These are phyloP conservation scores for Melanomma pulvis-pyrius DNA, from an alignment of 495 filamentous ascomycete species.

Conservation along the genomic window DNA sequence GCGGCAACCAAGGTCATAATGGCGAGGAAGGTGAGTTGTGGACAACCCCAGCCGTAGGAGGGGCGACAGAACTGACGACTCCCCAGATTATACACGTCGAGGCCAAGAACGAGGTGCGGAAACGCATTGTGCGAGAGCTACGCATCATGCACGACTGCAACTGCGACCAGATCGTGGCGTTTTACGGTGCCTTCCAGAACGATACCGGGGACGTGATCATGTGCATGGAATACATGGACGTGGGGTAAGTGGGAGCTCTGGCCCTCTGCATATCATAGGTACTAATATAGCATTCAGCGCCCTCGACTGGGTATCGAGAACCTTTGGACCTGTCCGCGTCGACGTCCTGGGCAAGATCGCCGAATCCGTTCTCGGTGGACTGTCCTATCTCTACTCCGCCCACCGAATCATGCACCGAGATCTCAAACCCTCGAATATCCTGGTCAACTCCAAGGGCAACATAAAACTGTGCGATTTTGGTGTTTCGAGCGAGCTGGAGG, in stretches of 20 bases:
- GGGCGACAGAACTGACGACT: neutral
- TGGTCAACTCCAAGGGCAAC: conserved; percentile 88
- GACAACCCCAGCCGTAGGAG: neutral
- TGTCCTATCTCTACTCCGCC: conserved; percentile 90
- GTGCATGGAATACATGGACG: conserved; percentile 99
- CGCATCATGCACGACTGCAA: conserved; percentile 99
- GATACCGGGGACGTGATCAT: conserved; percentile 95
- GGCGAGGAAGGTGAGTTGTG: conserved; percentile 82
- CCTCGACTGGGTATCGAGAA: conserved; percentile 90
- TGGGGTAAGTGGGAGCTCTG: conserved; percentile 66
- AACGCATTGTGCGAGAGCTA: conserved; percentile 92
- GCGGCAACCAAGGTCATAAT: conserved; percentile 92
- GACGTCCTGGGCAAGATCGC: conserved; percentile 99
- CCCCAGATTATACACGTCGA: conserved; percentile 93
- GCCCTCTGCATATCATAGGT: neutral
- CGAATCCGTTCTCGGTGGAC: conserved; percentile 90
- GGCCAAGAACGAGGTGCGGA: conserved; percentile 92
- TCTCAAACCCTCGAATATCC: conserved; percentile 96
- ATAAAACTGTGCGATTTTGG: conserved; percentile 99
- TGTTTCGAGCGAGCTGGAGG: conserved; percentile 92
- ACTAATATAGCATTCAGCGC: conserved; percentile 64
- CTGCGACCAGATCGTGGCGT: conserved; percentile 92
- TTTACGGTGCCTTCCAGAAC: conserved; percentile 96
- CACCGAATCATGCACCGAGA: conserved; percentile 98
- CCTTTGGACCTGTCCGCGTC: conserved; percentile 93